Percentiles rank a stretch among this genome's conserved stretches.
Conservation (phyloP, 208 protist species). For the Angomonas ambiguus region DNA sequence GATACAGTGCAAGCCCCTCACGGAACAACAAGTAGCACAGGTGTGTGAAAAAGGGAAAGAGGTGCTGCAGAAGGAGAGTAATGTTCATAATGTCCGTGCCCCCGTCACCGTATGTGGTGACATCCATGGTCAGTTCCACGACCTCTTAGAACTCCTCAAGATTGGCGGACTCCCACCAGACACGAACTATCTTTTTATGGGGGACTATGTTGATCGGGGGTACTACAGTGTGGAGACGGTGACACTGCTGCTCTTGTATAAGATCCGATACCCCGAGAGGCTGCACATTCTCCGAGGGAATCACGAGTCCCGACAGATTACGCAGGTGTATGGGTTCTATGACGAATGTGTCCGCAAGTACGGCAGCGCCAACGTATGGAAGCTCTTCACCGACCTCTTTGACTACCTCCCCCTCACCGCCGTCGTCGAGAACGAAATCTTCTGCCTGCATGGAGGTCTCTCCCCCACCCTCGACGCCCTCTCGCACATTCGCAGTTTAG, state of each 20-base stretch:
- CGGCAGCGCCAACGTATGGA: slow-evolving; percentile 96
- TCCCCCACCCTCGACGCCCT: slow-evolving; percentile 93
- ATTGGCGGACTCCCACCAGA: slow-evolving; percentile 94
- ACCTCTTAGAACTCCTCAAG: slow-evolving; percentile 98
- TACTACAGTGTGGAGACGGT: slow-evolving; percentile 95
- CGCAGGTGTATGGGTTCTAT: slow-evolving; percentile 99
- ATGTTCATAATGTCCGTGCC: slow-evolving; percentile 87
- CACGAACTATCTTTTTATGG: slow-evolving; percentile 99
- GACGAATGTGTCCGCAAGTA: slow-evolving; percentile 99
- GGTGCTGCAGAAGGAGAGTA: slow-evolving; percentile 90
- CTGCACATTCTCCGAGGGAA: slow-evolving; percentile 97
- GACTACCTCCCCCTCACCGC: slow-evolving; percentile 98
- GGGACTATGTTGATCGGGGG: slow-evolving; percentile 95
- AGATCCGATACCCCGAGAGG: slow-evolving; percentile 95
- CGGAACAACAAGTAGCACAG: slow-evolving; percentile 79
- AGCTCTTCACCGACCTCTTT: slow-evolving; percentile 96
- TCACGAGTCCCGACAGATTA: slow-evolving; percentile 98
- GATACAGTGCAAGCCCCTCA: slow-evolving; percentile 84
- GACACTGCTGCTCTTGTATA: slow-evolving; percentile 92
- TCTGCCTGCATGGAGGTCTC: slow-evolving; percentile 96
- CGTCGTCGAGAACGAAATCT: slow-evolving; percentile 96
- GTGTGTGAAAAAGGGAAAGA: slow-evolving; percentile 91
- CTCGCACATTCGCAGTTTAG: slow-evolving; percentile 93
- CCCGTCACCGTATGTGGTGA: slow-evolving; percentile 95
- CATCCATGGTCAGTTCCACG: slow-evolving; percentile 97